phyloP scores from a whole-genome alignment of 352 stramenopile species.

The Pythium oligandrum region DNA sequence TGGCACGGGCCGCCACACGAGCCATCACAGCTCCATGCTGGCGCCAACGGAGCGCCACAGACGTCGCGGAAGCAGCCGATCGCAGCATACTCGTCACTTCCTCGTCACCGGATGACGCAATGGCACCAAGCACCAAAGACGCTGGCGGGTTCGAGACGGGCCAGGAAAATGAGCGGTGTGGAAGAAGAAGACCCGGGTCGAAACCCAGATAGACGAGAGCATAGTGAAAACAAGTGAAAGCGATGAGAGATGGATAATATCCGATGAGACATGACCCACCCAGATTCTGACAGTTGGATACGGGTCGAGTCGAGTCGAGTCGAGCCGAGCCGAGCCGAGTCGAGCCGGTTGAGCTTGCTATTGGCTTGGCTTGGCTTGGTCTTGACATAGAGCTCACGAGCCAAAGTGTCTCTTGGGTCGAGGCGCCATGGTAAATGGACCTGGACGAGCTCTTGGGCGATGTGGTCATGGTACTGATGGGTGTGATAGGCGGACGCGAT shows the following conservation, averaged over 20 bases:
- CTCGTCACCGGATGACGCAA: constrained; percentile 19
- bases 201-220: no score
- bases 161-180: constrained; percentile 14
- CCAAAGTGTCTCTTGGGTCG: background rate
- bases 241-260: background rate
- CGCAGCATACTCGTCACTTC: background rate
- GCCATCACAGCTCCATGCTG: no score
- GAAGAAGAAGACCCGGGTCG: no score
- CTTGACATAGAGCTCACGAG: background rate
- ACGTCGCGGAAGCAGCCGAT: no score
- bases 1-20: no score
- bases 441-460: no score
- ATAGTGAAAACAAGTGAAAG: background rate
- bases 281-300: background rate
- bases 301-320: constrained; percentile 6
- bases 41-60: no score
- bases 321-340: constrained; percentile 11
- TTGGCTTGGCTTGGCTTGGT: background rate
- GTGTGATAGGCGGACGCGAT: constrained; percentile 31
- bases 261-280: no score
- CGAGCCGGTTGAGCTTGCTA: no score
- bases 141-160: constrained; percentile 11
- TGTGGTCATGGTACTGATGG: background rate
- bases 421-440: background rate
- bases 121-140: constrained; percentile 16